Base-by-base conservation (phyloP, 2,329 filamentous ascomycete genomes). In the Pseudogymnoascus sp. region DNA sequence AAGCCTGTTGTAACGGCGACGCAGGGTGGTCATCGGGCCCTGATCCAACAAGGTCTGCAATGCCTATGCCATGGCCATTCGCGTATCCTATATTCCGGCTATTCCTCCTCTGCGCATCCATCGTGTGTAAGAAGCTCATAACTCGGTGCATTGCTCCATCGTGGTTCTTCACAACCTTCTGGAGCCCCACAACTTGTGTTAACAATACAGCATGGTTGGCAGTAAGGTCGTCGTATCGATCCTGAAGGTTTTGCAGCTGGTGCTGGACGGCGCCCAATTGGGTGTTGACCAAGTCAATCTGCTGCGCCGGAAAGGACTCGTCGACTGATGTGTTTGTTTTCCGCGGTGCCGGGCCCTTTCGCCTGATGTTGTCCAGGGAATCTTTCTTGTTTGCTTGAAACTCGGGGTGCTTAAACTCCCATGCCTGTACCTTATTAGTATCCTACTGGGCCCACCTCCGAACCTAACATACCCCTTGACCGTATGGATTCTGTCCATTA, bases 391-490 rank as follows among this genome's bases (percentile, higher is more conserved):
- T 93, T 67, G 89, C 88, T 69, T 92, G 89, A 78, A 99, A 99
- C 70, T 96, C 92, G 10, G 93, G 93, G 71, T 99, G 94, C 73
- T 94, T 96, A 74, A 99, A 99, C 73, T 99, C 94, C 90, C 90
- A 96, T 10, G 88, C 86, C 89, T 94, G 70, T 33, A 55, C 60
- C 27, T 58, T 72, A 62, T 70, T 27, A 61, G 40, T 42, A 60
- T 39, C 27, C 21, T 45, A 48, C 60, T 42, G 45, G 62, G 7
- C 27, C 3, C 12, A 60, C 45, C 58, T 58, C 58, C 31, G 39
- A 72, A 27, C 58, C 33, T 37, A 75, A 72, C 74, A 70, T 77
- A 94, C 90, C 75, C 89, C 89, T 65, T 87, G 80, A 15, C 91
- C 91, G 70, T 95, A 95, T 5, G 87, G 88, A 62, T 89, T 91